Base-by-base conservation (phyloP, 2,329 filamentous ascomycete genomes). In the Aspergillus fumigatus region DNA sequence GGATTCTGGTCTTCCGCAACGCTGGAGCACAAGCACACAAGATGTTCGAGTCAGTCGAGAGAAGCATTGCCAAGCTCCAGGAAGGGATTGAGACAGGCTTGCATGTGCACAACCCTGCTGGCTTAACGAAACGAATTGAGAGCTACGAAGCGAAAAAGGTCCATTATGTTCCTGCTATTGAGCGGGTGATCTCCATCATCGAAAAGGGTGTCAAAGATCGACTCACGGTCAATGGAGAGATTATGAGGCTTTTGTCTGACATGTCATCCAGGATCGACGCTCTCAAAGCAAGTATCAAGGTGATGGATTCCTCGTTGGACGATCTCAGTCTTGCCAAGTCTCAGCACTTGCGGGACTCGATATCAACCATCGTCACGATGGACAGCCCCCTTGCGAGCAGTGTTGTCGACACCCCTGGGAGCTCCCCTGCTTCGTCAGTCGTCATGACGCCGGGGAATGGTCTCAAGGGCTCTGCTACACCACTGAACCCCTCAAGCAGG, bases 211-310 rank as follows among this genome's bases (percentile, higher is more conserved):
- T 97, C 67, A 89, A 90, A 70, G 92, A 97, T 68, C 86, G 94
- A n/a, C 80, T 97, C 51, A 97, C 94, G 0, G 91, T 97, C 54
- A 97, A 99, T 69, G 94, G 94, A 48, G 94, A 97, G 74, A 94
- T 97, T 60, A 75, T 97, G 27, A 85, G 92, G 48, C 79, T 97
- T 32, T 88, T 96, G 67, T 84, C 86, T 6, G 92, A 97, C 66
- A 88, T 97, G 78, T 87, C 91, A 67, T 81, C 85, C n/a, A 87
- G 88, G 65, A 95, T 92, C 84, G 84, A 88, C 62, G 82, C 84
- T 3, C 77, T 97, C 52, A 90, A 92, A 68, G 81, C 82, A 14
- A 85, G 89, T 60, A 93, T 94, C 77, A 82, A 79, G 57, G 88
- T 92, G 4, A 86, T 94, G 77, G 90, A 96, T 70, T 69, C 80